Evolutionary conservation across 176 grass and related monocot genomes (phyloP).

Genomic region (Miscanthus lutarioriparius): DNA sequence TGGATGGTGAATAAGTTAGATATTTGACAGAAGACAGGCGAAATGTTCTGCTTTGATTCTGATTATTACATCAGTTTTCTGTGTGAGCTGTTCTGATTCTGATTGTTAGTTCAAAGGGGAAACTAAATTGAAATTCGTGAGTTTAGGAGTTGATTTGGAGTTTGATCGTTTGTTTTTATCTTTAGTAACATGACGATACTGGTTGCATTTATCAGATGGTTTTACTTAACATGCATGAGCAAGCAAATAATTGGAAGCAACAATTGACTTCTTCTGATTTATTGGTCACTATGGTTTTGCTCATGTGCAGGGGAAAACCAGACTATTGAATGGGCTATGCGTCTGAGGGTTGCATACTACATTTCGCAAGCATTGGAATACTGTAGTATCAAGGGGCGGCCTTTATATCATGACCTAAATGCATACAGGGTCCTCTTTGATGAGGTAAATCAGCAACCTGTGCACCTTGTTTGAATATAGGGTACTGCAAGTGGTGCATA

Average conservation of each 20-base stretch:
- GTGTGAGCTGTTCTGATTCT: not conserved
- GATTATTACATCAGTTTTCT: conserved; percentile 3
- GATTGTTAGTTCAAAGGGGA: not conserved
- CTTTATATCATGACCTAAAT: conserved; percentile 96
- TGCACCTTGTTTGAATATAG: conserved; percentile 11
- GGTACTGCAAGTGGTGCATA: not conserved
- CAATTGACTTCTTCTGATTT: conserved; percentile 16
- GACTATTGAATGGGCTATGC: conserved; percentile 96
- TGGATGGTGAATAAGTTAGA: not conserved
- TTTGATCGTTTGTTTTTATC: not conserved
- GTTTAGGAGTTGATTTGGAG: not conserved
- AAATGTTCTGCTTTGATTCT: not conserved
- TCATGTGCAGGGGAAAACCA: conserved; percentile 83
- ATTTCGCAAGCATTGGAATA: conserved; percentile 94
- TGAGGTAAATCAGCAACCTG: conserved; percentile 54
- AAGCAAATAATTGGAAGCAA: not conserved
- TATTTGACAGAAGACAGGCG: not conserved
- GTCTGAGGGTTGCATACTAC: conserved; percentile 78
- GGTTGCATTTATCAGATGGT: not conserved
- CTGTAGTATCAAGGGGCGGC: conserved; percentile 62
- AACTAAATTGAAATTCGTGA: not conserved
- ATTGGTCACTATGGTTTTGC: conserved; percentile 18
- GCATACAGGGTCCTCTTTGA: conserved; percentile 98
- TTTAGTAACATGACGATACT: not conserved
- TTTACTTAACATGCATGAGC: not conserved